phyloP scores from a whole-genome alignment of 192 early-diverging fungal species.

The Funneliformis geosporum region DNA sequence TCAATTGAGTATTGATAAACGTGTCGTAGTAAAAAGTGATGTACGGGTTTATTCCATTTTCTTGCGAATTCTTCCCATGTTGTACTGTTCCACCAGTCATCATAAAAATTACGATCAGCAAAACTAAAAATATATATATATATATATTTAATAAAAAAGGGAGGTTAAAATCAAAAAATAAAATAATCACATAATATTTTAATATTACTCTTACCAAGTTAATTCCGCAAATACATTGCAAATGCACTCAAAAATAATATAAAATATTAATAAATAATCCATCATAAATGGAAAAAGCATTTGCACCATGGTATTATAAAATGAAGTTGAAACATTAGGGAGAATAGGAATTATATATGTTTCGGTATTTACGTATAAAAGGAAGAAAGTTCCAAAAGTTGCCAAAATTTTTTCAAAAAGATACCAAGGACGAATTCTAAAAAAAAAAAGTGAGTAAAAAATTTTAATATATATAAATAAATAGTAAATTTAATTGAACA shows the following conservation, averaged over 20 bases:
- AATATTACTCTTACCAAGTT: conserved; percentile 53
- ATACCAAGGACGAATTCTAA: conserved; percentile 80
- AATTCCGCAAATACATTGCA: conserved; percentile 96
- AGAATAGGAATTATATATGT: conserved; percentile 86
- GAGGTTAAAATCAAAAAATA: background rate
- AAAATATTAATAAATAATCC: conserved; percentile 89
- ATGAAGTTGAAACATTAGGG: conserved; percentile 60
- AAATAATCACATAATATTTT: background rate
- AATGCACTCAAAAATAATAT: conserved; percentile 96
- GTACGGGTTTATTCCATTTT: conserved; percentile 97
- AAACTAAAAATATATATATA: conserved; percentile 63
- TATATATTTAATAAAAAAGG: background rate
- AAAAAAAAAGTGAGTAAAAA: background rate
- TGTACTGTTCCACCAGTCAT: conserved; percentile 96
- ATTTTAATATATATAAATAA: background rate
- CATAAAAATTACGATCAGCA: conserved; percentile 96
- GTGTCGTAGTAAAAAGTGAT: conserved; percentile 89
- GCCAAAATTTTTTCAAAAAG: conserved; percentile 83
- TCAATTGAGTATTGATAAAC: conserved; percentile 85
- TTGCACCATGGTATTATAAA: conserved; percentile 58
- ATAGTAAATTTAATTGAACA: background rate
- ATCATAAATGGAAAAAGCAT: conserved; percentile 90
- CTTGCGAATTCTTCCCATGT: conserved; percentile 93
- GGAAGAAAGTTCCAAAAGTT: conserved; percentile 74
- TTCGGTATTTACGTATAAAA: conserved; percentile 85